Evolutionary conservation across 805 yeast species (phyloP), one percentile per base, ranked within the genome.

Genomic region (Sugiyamaella marilandica): DNA sequence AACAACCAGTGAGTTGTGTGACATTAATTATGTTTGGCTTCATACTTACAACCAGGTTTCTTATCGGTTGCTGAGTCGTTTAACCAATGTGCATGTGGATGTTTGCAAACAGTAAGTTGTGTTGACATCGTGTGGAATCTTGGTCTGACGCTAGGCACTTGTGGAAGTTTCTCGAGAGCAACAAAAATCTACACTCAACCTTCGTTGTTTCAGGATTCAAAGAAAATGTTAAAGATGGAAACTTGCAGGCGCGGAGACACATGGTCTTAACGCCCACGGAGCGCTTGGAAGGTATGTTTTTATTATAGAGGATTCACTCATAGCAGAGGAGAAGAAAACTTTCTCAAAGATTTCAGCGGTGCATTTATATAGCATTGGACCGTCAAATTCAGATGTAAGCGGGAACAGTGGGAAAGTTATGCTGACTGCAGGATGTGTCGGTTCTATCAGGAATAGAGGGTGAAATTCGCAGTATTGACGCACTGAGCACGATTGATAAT

Each of bases 21-120:
- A 21, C 2, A 5, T 2, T 47, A 11, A 10, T 31, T 11, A 19
- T 18, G 2, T 10, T 10, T 24, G 29, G 29, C 29, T 24, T 2
- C 2, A 18, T n/a, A 26, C 44, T 36, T 13, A 35, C 45, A 36
- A 19, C 1, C 19, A 54, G 58, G 58, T 55, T 8, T 31, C 58
- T 2, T 59, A 55, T 35, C 54, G 60, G 10, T 43, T 58, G 21
- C 45, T 57, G 34, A 59, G 62, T 34, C 50, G 62, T 18, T 39
- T 26, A 34, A 39, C 47, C 21, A 39, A 52, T 10, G 44, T 55
- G 9, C 60, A 59, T 35, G 59, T 57, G 32, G 47, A 59, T 46
- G 39, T 16, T 13, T 58, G 61, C 11, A 59, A 59, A 41, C 55
- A 54, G 60, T 57, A 35, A 43, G 59, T 35, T 18, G 1, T 26